Percentiles rank a stretch among this genome's conserved stretches.
These are phyloP conservation scores for Begonia masoniana DNA, from an alignment of 306 rosid species.

Conservation along the genomic window DNA sequence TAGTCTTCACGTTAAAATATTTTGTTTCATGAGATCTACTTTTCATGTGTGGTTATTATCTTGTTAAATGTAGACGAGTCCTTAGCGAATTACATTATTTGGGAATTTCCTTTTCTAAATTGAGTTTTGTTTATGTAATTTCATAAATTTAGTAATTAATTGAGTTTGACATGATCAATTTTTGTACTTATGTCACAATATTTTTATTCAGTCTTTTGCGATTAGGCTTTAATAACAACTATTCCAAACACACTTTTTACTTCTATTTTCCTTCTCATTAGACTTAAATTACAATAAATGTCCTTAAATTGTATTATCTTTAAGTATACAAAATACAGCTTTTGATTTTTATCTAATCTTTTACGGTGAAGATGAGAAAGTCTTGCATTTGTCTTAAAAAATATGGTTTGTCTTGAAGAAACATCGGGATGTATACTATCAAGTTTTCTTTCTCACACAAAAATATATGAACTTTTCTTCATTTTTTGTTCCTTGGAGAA, in stretches of 20 bases:
- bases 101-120: no score
- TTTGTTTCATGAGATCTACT: slow-evolving; percentile 2
- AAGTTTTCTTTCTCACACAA: no score
- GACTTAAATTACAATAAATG: neutral
- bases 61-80: neutral
- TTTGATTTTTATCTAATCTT: neutral
- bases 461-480: no score
- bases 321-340: neutral
- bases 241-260: slow-evolving; percentile 1
- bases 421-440: no score
- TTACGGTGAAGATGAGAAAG: neutral
- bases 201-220: neutral
- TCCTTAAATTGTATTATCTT: slow-evolving; percentile 1
- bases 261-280: neutral
- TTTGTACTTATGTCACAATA: neutral
- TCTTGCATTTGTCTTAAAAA: no score
- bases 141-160: neutral
- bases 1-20: neutral
- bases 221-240: neutral
- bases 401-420: no score
- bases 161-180: neutral
- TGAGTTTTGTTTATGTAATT: neutral
- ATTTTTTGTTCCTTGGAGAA: no score
- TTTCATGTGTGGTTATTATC: slow-evolving; percentile 1
- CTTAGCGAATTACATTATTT: no score